phyloP scores from a whole-genome alignment of 305 asterid species.

The Solanum hybrid region DNA sequence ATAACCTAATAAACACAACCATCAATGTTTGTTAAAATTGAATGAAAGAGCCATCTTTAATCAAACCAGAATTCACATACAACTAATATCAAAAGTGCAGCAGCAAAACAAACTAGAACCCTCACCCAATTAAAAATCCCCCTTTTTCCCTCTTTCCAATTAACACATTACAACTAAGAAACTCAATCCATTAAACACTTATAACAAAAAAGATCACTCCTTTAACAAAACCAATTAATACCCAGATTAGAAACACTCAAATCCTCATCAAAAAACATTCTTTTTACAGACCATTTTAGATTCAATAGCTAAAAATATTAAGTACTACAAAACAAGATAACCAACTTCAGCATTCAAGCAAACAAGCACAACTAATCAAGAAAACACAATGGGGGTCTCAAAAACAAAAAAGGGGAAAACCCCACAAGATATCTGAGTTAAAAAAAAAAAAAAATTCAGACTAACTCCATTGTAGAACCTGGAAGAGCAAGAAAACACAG shows the following conservation, averaged over 20 bases:
- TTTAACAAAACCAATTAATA: conserved; percentile 17
- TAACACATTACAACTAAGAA: conserved; percentile 9
- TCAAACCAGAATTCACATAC: not conserved
- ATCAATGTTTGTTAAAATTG: not conserved
- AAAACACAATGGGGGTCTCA: not conserved
- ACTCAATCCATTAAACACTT: conserved; percentile 12
- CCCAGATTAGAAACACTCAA: not conserved
- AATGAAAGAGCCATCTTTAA: not conserved
- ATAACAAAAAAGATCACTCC: conserved; percentile 19
- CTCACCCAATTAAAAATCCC: not conserved
- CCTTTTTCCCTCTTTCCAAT: not conserved
- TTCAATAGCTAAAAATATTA: conserved; percentile 18
- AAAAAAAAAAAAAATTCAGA: not conserved
- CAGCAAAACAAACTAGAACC: not conserved
- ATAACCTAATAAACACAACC: not conserved
- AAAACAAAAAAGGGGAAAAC: not conserved
- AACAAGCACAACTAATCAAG: conserved; percentile 10
- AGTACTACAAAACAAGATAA: conserved; percentile 17
- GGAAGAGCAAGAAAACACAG: conserved; percentile 27
- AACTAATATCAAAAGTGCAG: not conserved
- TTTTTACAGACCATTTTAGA: conserved; percentile 24
- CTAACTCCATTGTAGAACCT: conserved; percentile 3
- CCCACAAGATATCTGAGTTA: conserved; percentile 11
- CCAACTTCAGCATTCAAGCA: conserved; percentile 13
- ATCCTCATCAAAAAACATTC: conserved; percentile 13